phyloP scores from a whole-genome alignment of 192 early-diverging fungal species.

The Spizellomyces punctatus region DNA sequence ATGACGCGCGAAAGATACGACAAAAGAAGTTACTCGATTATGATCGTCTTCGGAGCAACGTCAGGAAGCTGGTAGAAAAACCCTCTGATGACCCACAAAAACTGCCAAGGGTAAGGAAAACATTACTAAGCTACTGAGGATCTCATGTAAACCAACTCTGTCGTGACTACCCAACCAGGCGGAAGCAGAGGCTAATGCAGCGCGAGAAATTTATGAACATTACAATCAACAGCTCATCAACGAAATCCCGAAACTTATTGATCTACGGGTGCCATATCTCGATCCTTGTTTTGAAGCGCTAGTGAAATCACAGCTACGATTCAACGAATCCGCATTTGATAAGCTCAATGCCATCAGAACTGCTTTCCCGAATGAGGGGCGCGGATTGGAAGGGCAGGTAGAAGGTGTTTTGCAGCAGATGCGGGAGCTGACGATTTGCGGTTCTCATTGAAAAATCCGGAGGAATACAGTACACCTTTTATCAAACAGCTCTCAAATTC shows the following conservation, averaged over 20 bases:
- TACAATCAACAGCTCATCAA: conserved; percentile 79
- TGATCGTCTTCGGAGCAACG: conserved; percentile 72
- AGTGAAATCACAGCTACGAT: conserved; percentile 90
- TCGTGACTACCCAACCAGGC: conserved; percentile 49
- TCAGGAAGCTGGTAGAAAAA: conserved; percentile 82
- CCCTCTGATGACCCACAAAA: conserved; percentile 70
- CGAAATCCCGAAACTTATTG: conserved; percentile 91
- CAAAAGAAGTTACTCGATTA: conserved; percentile 89
- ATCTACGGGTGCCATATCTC: conserved; percentile 83
- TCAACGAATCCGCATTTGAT: conserved; percentile 80
- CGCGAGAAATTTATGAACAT: conserved; percentile 76
- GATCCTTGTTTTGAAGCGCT: conserved; percentile 97
- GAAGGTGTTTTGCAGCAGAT: conserved; percentile 86
- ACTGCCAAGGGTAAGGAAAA: conserved; percentile 56
- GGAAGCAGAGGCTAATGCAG: conserved; percentile 76
- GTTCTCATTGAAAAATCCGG: conserved; percentile 25
- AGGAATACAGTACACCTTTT: too few species aligned
- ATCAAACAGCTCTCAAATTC: too few species aligned
- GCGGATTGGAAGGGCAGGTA: conserved; percentile 69
- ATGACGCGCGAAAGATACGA: conserved; percentile 88
- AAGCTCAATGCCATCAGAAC: conserved; percentile 64
- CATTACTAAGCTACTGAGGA: not conserved
- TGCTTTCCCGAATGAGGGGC: conserved; percentile 54
- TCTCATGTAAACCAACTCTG: too few species aligned
- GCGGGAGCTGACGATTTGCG: conserved; percentile 89